phyloP scores from a whole-genome alignment of 73 alveolate genomes.

The Breviolum minutum region DNA sequence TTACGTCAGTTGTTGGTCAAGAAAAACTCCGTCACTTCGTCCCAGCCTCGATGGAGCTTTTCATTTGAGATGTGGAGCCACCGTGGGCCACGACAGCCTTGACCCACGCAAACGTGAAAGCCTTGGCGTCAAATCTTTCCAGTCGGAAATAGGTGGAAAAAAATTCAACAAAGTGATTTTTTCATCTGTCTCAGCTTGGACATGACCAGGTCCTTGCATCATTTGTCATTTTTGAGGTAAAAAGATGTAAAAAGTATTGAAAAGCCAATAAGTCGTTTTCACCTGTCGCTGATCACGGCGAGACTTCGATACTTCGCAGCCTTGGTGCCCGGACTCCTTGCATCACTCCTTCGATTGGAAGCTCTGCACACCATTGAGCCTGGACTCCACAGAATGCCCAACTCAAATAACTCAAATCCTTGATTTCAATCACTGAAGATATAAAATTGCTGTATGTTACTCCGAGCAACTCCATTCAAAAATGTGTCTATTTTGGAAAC shows the following conservation, averaged over 20 bases:
- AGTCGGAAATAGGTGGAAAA: no score
- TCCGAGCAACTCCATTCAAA: neutral
- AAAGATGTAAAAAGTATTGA: no score
- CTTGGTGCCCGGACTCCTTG: constrained; percentile 44
- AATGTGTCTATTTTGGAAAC: neutral
- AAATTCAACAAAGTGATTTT: no score
- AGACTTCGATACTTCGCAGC: neutral
- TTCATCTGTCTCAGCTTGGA: no score
- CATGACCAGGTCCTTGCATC: no score
- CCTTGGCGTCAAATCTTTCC: constrained; percentile 6
- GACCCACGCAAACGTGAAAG: constrained; percentile 93
- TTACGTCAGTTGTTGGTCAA: no score
- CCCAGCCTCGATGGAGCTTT: constrained; percentile 61
- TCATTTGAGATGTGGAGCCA: constrained; percentile 40
- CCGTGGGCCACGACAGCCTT: constrained; percentile 79
- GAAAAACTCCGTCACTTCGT: no score
- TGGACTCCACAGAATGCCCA: neutral
- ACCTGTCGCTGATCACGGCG: no score
- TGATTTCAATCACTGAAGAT: neutral
- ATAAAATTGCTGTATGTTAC: no score
- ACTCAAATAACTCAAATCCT: neutral
- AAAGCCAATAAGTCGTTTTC: no score
- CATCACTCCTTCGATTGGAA: constrained; percentile 86
- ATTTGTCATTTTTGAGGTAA: no score
- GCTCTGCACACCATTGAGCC: constrained; percentile 94